Percentiles rank a stretch among this genome's conserved stretches.
Conservation (phyloP, 768 basidiomycete genomes). For the Symmetrospora coprosmae region DNA sequence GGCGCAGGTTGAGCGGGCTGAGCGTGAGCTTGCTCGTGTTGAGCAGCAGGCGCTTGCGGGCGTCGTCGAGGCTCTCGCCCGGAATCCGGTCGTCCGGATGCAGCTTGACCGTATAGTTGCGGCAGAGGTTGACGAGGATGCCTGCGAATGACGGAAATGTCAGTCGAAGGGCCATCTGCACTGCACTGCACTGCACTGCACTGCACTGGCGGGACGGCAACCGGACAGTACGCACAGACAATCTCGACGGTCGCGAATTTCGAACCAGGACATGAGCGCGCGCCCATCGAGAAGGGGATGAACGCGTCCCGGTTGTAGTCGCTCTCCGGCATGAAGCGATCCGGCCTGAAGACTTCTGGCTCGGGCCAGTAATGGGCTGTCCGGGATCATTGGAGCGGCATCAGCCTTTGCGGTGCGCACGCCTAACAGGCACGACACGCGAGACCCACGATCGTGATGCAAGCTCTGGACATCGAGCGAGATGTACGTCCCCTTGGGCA, state of each 20-base stretch:
- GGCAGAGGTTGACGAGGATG: neutral
- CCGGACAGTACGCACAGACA: neutral
- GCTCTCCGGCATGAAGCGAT: constrained; percentile 27
- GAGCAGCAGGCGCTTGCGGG: neutral
- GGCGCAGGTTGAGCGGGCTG: constrained; percentile 1
- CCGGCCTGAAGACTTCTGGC: constrained; percentile 22
- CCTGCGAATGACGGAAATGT: no score
- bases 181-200: no score
- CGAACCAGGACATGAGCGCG: constrained; percentile 17
- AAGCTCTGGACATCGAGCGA: constrained; percentile 23
- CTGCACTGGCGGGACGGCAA: neutral
- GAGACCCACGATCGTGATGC: constrained; percentile 25
- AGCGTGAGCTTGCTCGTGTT: neutral
- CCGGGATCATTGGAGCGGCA: neutral
- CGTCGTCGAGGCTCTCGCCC: neutral
- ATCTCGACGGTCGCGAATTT: constrained; percentile 22
- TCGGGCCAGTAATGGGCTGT: constrained; percentile 10
- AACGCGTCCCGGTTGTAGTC: constrained; percentile 25
- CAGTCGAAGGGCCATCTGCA: no score
- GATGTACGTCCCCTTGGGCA: constrained; percentile 22
- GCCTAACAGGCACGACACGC: no score
- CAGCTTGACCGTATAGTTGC: neutral
- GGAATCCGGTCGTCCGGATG: neutral
- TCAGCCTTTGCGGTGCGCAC: no score
- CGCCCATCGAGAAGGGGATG: constrained; percentile 26